Evolutionary conservation across 2,329 filamentous ascomycete species (phyloP).

Genomic region (Curvularia sp.): DNA sequence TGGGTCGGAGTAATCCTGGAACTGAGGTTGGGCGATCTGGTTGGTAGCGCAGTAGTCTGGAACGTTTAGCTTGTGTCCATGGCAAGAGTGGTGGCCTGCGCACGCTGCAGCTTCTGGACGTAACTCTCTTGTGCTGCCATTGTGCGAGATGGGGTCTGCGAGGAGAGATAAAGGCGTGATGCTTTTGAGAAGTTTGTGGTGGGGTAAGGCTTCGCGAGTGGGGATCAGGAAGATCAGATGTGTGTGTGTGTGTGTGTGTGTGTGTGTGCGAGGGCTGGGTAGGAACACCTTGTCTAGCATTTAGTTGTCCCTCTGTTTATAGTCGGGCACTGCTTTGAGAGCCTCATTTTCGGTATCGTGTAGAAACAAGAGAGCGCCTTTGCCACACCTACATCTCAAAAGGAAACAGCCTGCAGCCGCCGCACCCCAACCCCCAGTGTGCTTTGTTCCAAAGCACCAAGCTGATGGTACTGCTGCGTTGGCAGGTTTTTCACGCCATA

Average conservation of each 20-base stretch:
- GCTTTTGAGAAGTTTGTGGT: slow-evolving; percentile 25
- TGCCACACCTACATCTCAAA: slow-evolving; percentile 36
- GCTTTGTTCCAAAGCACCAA: slow-evolving; percentile 28
- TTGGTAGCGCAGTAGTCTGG: slow-evolving; percentile 45
- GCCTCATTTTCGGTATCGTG: slow-evolving; percentile 37
- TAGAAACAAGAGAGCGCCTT: slow-evolving; percentile 27
- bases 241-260: no score
- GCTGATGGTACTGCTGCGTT: slow-evolving; percentile 41
- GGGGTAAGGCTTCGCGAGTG: slow-evolving; percentile 35
- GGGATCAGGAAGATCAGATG: slow-evolving; percentile 32
- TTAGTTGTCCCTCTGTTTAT: slow-evolving; percentile 40
- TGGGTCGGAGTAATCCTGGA: slow-evolving; percentile 49
- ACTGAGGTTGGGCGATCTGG: slow-evolving; percentile 47
- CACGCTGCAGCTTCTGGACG: slow-evolving; percentile 45
- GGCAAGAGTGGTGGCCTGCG: slow-evolving; percentile 17
- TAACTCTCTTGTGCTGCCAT: slow-evolving; percentile 45
- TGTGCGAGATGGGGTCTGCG: slow-evolving; percentile 23
- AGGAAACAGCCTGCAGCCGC: slow-evolving; percentile 30
- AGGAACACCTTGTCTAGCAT: slow-evolving; percentile 33
- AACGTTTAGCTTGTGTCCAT: slow-evolving; percentile 20
- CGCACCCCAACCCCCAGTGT: slow-evolving; percentile 31
- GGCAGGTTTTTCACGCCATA: slow-evolving; percentile 35
- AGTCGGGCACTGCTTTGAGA: slow-evolving; percentile 33
- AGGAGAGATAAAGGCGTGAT: slow-evolving; percentile 20
- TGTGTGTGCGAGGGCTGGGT: slow-evolving; percentile 33